A percentile compares a stretch with the other conserved stretches of the same genome.
phyloP scores from a whole-genome alignment of 257 asterid genomes.

The Gynochthodes officinalis region DNA sequence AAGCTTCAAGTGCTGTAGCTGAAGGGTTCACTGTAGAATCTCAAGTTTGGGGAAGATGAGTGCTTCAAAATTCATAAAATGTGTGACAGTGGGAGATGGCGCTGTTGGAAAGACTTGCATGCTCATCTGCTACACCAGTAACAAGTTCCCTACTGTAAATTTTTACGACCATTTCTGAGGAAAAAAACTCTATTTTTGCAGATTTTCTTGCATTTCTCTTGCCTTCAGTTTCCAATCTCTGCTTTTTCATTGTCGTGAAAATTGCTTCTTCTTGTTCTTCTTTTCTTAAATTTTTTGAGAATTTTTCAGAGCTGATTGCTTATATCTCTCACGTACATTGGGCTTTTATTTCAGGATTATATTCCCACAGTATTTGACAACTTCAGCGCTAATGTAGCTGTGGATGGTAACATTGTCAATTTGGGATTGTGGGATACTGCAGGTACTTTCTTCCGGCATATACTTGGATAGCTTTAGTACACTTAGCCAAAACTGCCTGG shows the following conservation, averaged over 20 bases:
- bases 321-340: not conserved
- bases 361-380: conserved; percentile 90
- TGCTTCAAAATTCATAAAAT: conserved; percentile 95
- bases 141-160: conserved; percentile 90
- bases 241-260: not conserved
- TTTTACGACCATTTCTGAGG: not conserved
- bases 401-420: conserved; percentile 92
- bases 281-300: not conserved
- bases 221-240: not conserved
- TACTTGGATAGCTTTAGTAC: not conserved
- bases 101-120: conserved; percentile 99
- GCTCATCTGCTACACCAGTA: conserved; percentile 96
- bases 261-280: not conserved
- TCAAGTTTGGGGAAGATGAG: conserved; percentile 46
- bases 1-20: not conserved
- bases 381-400: conserved; percentile 88
- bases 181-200: not conserved
- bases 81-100: conserved; percentile 97
- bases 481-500: not conserved
- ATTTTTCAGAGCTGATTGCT: not conserved
- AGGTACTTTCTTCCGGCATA: conserved; percentile 38
- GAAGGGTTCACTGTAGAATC: conserved; percentile 14
- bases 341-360: conserved; percentile 52
- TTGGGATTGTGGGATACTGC: conserved; percentile 97
- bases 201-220: not conserved